Percentiles rank a stretch among this genome's conserved stretches.
These are phyloP conservation scores for Pichia sp. DNA, from an alignment of 1,139 yeast genomes.

Conservation along the genomic window DNA sequence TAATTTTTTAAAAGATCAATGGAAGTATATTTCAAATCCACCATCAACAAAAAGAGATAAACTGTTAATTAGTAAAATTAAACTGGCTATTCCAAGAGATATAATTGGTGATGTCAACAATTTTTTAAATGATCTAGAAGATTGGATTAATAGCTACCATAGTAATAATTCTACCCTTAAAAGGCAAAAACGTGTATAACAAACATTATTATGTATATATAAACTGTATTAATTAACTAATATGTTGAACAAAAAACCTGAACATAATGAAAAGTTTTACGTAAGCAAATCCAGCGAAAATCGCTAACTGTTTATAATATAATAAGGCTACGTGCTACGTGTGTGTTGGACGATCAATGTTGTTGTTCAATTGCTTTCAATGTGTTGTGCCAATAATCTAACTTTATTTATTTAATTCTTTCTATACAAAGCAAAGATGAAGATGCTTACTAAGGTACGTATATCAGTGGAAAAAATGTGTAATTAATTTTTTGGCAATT, in stretches of 20 bases:
- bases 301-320: too few relatives aligned
- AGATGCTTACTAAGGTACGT: constrained; percentile 82
- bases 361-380: neutral
- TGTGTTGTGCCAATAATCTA: neutral
- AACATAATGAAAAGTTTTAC: too few relatives aligned
- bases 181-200: neutral
- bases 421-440: constrained; percentile 42
- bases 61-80: constrained; percentile 16
- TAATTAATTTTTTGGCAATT: neutral
- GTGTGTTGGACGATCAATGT: neutral
- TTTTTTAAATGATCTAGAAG: constrained; percentile 33
- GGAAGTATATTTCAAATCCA: constrained; percentile 13
- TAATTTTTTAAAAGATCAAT: constrained; percentile 23
- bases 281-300: too few relatives aligned
- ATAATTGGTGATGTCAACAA: constrained; percentile 36
- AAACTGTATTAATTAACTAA: too few relatives aligned
- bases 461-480: neutral
- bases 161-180: neutral
- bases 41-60: constrained; percentile 15
- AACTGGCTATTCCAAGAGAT: constrained; percentile 20
- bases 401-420: too few relatives aligned
- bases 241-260: too few relatives aligned
- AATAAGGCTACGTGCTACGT: too few relatives aligned
- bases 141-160: constrained; percentile 26
- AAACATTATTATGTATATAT: too few relatives aligned